Conservation (phyloP, 2,329 filamentous ascomycete species). For the Xylariaceae sp. region DNA sequence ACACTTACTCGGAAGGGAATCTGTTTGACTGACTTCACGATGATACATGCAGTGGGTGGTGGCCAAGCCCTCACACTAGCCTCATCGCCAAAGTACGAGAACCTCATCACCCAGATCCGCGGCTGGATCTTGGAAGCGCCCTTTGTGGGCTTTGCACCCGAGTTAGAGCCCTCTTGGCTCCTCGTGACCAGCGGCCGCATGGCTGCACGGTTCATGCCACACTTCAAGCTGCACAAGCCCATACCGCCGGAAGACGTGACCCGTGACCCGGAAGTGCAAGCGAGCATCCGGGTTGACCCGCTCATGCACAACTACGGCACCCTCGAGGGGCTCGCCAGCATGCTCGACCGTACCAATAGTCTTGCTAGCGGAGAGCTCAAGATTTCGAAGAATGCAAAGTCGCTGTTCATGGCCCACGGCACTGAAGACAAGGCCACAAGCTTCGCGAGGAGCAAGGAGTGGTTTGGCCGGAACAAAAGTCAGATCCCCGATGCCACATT, state of each 20-base stretch:
- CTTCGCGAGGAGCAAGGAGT: constrained; percentile 58
- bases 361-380: constrained; percentile 52
- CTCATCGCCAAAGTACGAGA: constrained; percentile 43
- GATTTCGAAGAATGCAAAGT: constrained; percentile 50
- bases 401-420: constrained; percentile 71
- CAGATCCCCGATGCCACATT: constrained; percentile 62
- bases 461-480: constrained; percentile 49
- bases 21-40: not conserved
- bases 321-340: constrained; percentile 68
- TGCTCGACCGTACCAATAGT: constrained; percentile 67
- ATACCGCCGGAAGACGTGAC: constrained; percentile 60
- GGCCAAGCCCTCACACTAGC: constrained; percentile 63
- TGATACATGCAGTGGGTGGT: constrained; percentile 57
- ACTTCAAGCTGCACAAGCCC: constrained; percentile 58
- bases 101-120: constrained; percentile 55
- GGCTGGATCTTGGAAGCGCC: constrained; percentile 75
- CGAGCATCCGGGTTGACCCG: constrained; percentile 57
- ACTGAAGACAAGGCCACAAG: constrained; percentile 65
- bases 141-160: constrained; percentile 66
- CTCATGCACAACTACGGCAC: constrained; percentile 81
- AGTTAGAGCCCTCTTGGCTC: constrained; percentile 56
- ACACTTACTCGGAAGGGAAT: not conserved
- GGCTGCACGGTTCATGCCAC: constrained; percentile 61
- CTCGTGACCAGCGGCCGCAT: constrained; percentile 63
- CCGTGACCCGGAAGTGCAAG: constrained; percentile 59